Evolutionary conservation across 2,329 filamentous ascomycete species (phyloP), one percentile per base, ranked within the genome.

Genomic region (Arthroderma sp.): DNA sequence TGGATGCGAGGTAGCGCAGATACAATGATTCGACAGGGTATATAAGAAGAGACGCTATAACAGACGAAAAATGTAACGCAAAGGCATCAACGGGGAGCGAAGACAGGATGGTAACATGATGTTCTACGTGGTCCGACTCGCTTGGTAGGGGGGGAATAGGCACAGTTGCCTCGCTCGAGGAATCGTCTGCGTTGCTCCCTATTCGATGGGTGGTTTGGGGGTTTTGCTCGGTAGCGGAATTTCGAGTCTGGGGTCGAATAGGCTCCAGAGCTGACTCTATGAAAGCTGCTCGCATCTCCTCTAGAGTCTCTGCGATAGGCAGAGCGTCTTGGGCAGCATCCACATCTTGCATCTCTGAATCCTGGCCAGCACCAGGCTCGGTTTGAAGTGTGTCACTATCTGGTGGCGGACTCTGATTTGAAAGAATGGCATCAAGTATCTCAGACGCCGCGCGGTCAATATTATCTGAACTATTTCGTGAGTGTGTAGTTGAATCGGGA

Each of bases 41-140:
- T 38, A 67, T 61, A 6, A 67, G 49, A n/a, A 61, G 51, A 8
- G 52, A 58, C 6, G 60, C 64, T 33, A 64, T 51, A 32, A 66
- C 49, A 4, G 59, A 56, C 5, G 65, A 59, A 27, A 67, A 52
- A 40, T 67, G 63, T 4, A 62, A 66, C 15, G 65, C 59, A 28
- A 68, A 56, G 5, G 64, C 62, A 50, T 68, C 64, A 7, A 62
- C 60, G 4, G 64, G 62, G 31, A 64, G 61, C 6, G 60, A 61
- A 3, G 64, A 67, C 28, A 68, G 61, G 10, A 67, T 61, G 3
- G 64, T 68, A 10, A 68, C 59, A 38, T 64, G 58, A 49, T 66
- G 64, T 22, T 59, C 52, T 6, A 22, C 3, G 15, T 22, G 15
- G 15, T 22, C 15, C 15, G 15, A 3, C 15, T 22, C 15, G 15